These are phyloP conservation scores for Saccharum officinarum DNA, from an alignment of 176 grass and related monocot genomes.

Conservation along the genomic window DNA sequence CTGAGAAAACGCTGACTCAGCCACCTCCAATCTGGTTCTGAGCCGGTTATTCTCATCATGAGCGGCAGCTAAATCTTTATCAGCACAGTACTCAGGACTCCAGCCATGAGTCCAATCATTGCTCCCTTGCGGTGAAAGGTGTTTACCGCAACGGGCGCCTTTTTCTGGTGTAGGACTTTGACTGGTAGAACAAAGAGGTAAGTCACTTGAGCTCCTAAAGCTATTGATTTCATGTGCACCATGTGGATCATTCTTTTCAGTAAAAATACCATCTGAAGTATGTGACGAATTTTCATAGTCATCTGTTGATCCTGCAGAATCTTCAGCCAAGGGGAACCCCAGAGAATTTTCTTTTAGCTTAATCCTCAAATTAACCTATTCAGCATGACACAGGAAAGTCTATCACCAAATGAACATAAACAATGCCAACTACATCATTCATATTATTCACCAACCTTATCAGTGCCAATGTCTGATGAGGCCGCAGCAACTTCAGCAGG, in stretches of 20 bases:
- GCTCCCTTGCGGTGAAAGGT: conserved; percentile 71
- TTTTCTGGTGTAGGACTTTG: conserved; percentile 59
- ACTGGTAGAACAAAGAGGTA: conserved; percentile 41
- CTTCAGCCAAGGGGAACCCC: conserved; percentile 56
- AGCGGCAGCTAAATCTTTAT: conserved; percentile 65
- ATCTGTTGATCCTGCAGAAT: conserved; percentile 76
- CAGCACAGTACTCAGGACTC: conserved; percentile 57
- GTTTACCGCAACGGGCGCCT: conserved; percentile 37
- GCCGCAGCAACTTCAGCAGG: conserved; percentile 49
- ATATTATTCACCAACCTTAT: conserved; percentile 73
- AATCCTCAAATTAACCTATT: conserved; percentile 73
- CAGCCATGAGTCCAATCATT: conserved; percentile 79
- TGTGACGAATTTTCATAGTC: conserved; percentile 87
- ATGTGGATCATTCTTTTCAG: conserved; percentile 84
- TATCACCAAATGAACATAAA: conserved; percentile 7
- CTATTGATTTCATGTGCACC: conserved; percentile 54
- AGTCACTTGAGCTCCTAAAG: conserved; percentile 54
- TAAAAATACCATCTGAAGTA: conserved; percentile 72
- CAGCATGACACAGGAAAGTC: neutral
- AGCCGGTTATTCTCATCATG: conserved; percentile 78
- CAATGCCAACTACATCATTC: neutral
- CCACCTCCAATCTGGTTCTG: conserved; percentile 80
- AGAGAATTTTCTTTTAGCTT: conserved; percentile 65
- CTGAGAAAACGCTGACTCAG: conserved; percentile 85
- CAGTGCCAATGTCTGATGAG: conserved; percentile 55